Evolutionary conservation across 2,329 filamentous ascomycete genomes (phyloP).

Genomic region (Penicillium sp.): DNA sequence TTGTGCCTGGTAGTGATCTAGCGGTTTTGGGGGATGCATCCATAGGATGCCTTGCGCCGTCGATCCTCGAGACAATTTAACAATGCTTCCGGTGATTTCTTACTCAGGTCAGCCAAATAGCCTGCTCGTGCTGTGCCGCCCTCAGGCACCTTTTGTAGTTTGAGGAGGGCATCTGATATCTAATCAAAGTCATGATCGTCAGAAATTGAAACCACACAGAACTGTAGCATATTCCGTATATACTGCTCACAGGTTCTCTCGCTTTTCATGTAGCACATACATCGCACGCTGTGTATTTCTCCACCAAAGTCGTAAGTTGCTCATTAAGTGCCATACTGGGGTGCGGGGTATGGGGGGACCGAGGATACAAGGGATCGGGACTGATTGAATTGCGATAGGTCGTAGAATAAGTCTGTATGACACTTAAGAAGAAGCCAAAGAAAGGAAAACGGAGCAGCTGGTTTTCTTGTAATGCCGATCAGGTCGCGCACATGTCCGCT

Average conservation of each 20-base stretch:
- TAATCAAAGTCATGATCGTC: conserved; percentile 34
- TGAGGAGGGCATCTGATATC: conserved; percentile 74
- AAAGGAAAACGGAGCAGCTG: neutral
- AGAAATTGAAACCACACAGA: neutral
- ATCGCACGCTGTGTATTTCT: conserved; percentile 50
- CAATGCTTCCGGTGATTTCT: conserved; percentile 4
- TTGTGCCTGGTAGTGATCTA: no score
- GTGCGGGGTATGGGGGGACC: conserved; percentile 23
- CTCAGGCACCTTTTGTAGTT: conserved; percentile 56
- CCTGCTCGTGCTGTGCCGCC: conserved; percentile 64
- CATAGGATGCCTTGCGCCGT: no score
- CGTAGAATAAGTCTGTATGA: no score
- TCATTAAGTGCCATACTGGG: conserved; percentile 36
- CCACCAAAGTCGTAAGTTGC: conserved; percentile 34
- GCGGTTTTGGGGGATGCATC: no score
- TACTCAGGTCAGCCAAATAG: conserved; percentile 67
- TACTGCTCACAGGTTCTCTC: no score
- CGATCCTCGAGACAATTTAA: no score
- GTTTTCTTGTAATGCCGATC: conserved; percentile 1
- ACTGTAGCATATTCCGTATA: neutral
- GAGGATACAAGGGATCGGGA: neutral
- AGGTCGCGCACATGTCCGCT: conserved; percentile 22
- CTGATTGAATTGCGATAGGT: neutral
- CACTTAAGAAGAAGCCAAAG: neutral
- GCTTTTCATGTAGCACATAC: conserved; percentile 27